These are phyloP conservation scores for Lanzia echinophila DNA, from an alignment of 2,329 filamentous ascomycete genomes.

Conservation along the genomic window DNA sequence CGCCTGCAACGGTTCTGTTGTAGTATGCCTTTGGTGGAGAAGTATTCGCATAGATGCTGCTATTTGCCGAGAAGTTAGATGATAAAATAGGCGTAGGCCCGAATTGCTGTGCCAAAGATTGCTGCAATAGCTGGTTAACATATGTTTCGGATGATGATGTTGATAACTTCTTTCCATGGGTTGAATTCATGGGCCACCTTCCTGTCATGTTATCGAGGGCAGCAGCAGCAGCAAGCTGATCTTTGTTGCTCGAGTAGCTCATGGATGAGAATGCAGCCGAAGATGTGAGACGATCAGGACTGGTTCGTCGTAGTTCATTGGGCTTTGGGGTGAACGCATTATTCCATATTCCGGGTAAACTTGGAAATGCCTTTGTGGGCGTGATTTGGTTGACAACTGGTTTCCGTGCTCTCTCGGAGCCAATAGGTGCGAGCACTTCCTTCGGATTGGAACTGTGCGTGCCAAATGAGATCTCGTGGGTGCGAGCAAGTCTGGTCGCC, in stretches of 20 bases:
- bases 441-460: conserved; percentile 48
- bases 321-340: conserved; percentile 38
- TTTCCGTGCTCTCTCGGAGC: conserved; percentile 25
- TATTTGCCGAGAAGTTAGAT: conserved; percentile 41
- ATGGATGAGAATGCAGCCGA: conserved; percentile 30
- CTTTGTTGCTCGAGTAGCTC: conserved; percentile 17
- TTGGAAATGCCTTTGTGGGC: conserved; percentile 26
- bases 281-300: conserved; percentile 31
- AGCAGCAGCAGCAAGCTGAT: conserved; percentile 19
- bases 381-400: conserved; percentile 30
- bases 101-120: conserved; percentile 21
- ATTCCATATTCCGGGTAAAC: conserved; percentile 39
- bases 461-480: conserved; percentile 44
- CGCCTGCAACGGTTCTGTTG: conserved; percentile 3
- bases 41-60: conserved; percentile 45
- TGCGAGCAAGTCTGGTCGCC: conserved; percentile 31
- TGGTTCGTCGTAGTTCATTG: conserved; percentile 33
- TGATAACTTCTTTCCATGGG: conserved; percentile 5
- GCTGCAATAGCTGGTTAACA: conserved; percentile 21
- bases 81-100: conserved; percentile 16
- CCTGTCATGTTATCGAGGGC: conserved; percentile 24
- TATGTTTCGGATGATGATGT: conserved; percentile 12
- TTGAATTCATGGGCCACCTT: conserved; percentile 14
- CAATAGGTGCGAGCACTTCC: conserved; percentile 41
- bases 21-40: conserved; percentile 12